These are phyloP conservation scores for Somion occarium DNA, from an alignment of 1,284 basidiomycete species.

Conservation along the genomic window DNA sequence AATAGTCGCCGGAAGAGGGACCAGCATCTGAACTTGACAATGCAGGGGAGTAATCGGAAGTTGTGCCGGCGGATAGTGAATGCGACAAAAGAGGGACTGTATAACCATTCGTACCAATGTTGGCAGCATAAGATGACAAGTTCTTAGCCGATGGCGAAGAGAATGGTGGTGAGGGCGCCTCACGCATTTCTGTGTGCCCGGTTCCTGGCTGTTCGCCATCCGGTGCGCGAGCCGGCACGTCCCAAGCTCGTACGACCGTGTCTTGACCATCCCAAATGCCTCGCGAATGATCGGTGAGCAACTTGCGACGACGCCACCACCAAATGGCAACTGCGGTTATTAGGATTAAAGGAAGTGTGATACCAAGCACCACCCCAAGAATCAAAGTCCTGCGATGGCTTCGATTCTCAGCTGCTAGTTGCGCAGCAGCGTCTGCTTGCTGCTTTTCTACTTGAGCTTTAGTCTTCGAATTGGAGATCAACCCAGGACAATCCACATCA, in stretches of 20 bases:
- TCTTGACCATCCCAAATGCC: slow-evolving; percentile 17
- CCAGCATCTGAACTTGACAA: neutral
- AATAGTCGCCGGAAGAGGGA: neutral
- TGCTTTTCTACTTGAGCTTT: slow-evolving; percentile 13
- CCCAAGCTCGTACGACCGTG: slow-evolving; percentile 16
- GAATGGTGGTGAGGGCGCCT: slow-evolving; percentile 7
- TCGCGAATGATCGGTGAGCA: slow-evolving; percentile 3
- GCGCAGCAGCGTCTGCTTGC: slow-evolving; percentile 9
- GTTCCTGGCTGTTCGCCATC: neutral
- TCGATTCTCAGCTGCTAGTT: slow-evolving; percentile 9
- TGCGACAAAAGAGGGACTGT: neutral
- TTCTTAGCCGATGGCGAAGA: too few species aligned
- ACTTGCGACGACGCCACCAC: slow-evolving; percentile 12
- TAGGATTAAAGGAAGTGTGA: slow-evolving; percentile 19
- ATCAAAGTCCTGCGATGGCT: slow-evolving; percentile 14
- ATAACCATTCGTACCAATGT: neutral
- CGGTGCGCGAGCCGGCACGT: neutral
- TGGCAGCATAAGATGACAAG: too few species aligned
- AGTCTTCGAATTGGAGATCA: slow-evolving; percentile 16
- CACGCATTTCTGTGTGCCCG: slow-evolving; percentile 14
- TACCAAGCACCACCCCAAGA: slow-evolving; percentile 21
- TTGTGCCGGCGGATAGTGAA: neutral
- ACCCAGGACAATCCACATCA: slow-evolving; percentile 9
- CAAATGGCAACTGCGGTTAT: slow-evolving; percentile 15
- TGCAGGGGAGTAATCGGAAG: neutral